Conservation (phyloP, 495 filamentous ascomycete species). For the Lepraria neglecta region DNA sequence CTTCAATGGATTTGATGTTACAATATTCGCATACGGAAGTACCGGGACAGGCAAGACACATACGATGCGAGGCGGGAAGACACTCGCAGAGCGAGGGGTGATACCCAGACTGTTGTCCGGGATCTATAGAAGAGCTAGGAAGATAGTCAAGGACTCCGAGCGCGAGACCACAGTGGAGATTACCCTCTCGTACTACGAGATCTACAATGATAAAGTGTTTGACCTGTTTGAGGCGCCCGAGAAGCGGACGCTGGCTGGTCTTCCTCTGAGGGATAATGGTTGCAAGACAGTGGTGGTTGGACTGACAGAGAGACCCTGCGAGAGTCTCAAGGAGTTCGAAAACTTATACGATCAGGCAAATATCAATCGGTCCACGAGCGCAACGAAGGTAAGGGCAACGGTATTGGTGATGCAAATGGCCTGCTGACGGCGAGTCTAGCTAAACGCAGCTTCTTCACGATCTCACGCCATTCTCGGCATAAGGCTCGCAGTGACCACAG, state of each 20-base stretch:
- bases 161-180: slow-evolving; percentile 70
- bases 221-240: slow-evolving; percentile 89
- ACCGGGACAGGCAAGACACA: slow-evolving; percentile 97
- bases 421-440: slow-evolving; percentile 32
- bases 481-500: slow-evolving; percentile 69
- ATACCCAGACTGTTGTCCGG: slow-evolving; percentile 84
- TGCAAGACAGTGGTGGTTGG: slow-evolving; percentile 88
- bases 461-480: slow-evolving; percentile 92
- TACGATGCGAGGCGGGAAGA: slow-evolving; percentile 94
- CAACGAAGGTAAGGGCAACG: slow-evolving; percentile 61
- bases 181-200: slow-evolving; percentile 91
- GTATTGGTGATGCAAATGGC: background rate
- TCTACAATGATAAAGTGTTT: slow-evolving; percentile 94
- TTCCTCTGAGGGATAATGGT: slow-evolving; percentile 85
- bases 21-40: slow-evolving; percentile 91
- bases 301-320: slow-evolving; percentile 77
- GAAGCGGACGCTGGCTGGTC: slow-evolving; percentile 75
- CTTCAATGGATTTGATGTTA: slow-evolving; percentile 89
- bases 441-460: slow-evolving; percentile 90
- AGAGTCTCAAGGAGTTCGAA: slow-evolving; percentile 89
- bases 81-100: slow-evolving; percentile 79
- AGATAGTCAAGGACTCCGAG: slow-evolving; percentile 76
- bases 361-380: slow-evolving; percentile 80
- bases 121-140: slow-evolving; percentile 74
- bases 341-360: slow-evolving; percentile 89